These are phyloP conservation scores for Xerocomellus chrysenteron DNA, from an alignment of 768 basidiomycete genomes.

Conservation along the genomic window DNA sequence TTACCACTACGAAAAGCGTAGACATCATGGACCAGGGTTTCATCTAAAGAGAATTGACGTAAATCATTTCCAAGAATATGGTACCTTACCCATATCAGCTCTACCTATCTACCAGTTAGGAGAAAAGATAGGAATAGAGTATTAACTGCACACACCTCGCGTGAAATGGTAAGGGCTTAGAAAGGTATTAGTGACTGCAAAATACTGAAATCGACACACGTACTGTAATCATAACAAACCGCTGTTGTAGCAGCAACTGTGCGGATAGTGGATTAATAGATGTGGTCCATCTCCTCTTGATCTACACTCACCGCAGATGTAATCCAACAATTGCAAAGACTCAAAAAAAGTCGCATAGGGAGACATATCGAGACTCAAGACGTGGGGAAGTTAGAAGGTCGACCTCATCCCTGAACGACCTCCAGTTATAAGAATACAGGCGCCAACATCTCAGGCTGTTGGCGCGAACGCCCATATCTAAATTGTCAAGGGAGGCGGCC, in stretches of 20 bases:
- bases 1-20: slow-evolving; percentile 13
- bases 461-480: background rate
- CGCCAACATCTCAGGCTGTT: too few relatives aligned
- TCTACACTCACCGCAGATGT: background rate
- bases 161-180: slow-evolving; percentile 8
- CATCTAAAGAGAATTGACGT: background rate
- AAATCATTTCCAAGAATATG: background rate
- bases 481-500: background rate
- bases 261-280: background rate
- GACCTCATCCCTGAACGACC: background rate
- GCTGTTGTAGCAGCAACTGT: background rate
- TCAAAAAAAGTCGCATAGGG: too few relatives aligned
- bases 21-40: slow-evolving; percentile 10
- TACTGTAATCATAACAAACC: slow-evolving; percentile 14
- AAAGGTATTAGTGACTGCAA: background rate
- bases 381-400: background rate
- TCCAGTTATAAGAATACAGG: background rate
- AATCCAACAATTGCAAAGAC: background rate
- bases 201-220: background rate
- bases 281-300: background rate
- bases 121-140: background rate
- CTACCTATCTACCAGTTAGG: background rate
- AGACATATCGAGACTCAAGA: background rate
- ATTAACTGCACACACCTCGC: background rate
- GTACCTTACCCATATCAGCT: slow-evolving; percentile 15